Evolutionary conservation across 805 yeast species (phyloP).

Genomic region (Zygotorulaspora sp.): DNA sequence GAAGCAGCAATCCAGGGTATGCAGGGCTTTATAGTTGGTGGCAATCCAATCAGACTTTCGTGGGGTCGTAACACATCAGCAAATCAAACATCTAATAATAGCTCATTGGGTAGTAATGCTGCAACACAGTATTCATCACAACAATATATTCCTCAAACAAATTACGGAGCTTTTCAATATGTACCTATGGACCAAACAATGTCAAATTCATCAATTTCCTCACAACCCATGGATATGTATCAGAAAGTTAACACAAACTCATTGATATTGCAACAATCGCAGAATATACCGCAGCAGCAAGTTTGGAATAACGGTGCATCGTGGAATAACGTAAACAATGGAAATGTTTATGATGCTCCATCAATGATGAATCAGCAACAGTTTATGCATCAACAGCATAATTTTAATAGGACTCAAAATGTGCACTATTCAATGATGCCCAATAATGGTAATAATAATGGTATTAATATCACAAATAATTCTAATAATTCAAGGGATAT

Average conservation of each 20-base stretch:
- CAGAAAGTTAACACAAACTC: slow-evolving; percentile 10
- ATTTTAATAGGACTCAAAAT: slow-evolving; percentile 6
- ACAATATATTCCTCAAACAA: slow-evolving; percentile 9
- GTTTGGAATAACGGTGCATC: slow-evolving; percentile 9
- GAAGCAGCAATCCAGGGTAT: slow-evolving; percentile 71
- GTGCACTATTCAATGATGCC: slow-evolving; percentile 6
- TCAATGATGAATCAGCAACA: slow-evolving; percentile 4
- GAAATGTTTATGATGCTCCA: slow-evolving; percentile 6
- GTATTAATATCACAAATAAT: slow-evolving; percentile 5
- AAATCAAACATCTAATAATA: slow-evolving; percentile 4
- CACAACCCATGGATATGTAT: slow-evolving; percentile 12
- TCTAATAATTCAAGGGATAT: slow-evolving; percentile 9
- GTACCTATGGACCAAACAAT: slow-evolving; percentile 13
- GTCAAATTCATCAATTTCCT: slow-evolving; percentile 9
- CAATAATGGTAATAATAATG: slow-evolving; percentile 3
- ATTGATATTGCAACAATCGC: slow-evolving; percentile 7
- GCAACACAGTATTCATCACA: slow-evolving; percentile 5
- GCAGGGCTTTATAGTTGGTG: slow-evolving; percentile 78
- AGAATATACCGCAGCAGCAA: slow-evolving; percentile 8
- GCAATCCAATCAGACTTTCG: slow-evolving; percentile 63
- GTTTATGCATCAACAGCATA: slow-evolving; percentile 8
- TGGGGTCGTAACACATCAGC: slow-evolving; percentile 54
- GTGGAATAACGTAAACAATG: slow-evolving; percentile 7
- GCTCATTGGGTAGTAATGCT: not conserved
- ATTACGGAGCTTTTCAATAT: slow-evolving; percentile 6